Percentiles rank a stretch among this genome's conserved stretches.
Evolutionary conservation across 495 filamentous ascomycete genomes (phyloP).

Genomic region (Xeromyces bisporus): DNA sequence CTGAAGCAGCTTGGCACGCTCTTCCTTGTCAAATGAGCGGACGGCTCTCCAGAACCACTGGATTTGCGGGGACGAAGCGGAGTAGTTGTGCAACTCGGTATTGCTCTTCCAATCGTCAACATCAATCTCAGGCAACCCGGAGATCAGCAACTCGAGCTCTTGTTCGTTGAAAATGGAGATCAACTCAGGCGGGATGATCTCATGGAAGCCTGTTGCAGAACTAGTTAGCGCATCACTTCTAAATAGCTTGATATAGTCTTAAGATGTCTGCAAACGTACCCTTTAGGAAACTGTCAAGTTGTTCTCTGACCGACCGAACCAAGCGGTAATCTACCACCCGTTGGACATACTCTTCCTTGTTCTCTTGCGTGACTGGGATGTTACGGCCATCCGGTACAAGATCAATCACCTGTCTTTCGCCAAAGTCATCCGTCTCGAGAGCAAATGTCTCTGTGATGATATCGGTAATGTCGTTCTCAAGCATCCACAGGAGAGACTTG

Average conservation of each 20-base stretch:
- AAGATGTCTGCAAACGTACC: slow-evolving; percentile 32
- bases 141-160: slow-evolving; percentile 92
- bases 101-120: slow-evolving; percentile 99
- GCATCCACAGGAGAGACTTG: slow-evolving; percentile 98
- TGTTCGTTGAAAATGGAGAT: slow-evolving; percentile 98
- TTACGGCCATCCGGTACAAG: slow-evolving; percentile 76
- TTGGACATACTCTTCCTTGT: slow-evolving; percentile 95
- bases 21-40: slow-evolving; percentile 96
- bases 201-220: slow-evolving; percentile 64
- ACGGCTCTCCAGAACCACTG: slow-evolving; percentile 99
- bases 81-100: slow-evolving; percentile 97
- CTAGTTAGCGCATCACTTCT: no score
- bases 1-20: slow-evolving; percentile 90
- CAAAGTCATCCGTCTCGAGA: slow-evolving; percentile 82
- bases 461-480: slow-evolving; percentile 97
- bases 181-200: slow-evolving; percentile 87
- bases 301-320: slow-evolving; percentile 75
- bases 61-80: slow-evolving; percentile 83
- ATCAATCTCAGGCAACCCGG: slow-evolving; percentile 90
- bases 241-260: no score
- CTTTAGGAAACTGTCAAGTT: slow-evolving; percentile 89
- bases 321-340: slow-evolving; percentile 88
- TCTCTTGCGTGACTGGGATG: slow-evolving; percentile 88
- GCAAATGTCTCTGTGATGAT: slow-evolving; percentile 97
- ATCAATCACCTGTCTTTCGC: slow-evolving; percentile 72